Percentiles rank a stretch among this genome's conserved stretches.
Conservation (phyloP, 2,329 filamentous ascomycete species). For the Ophiostoma ulmi region DNA sequence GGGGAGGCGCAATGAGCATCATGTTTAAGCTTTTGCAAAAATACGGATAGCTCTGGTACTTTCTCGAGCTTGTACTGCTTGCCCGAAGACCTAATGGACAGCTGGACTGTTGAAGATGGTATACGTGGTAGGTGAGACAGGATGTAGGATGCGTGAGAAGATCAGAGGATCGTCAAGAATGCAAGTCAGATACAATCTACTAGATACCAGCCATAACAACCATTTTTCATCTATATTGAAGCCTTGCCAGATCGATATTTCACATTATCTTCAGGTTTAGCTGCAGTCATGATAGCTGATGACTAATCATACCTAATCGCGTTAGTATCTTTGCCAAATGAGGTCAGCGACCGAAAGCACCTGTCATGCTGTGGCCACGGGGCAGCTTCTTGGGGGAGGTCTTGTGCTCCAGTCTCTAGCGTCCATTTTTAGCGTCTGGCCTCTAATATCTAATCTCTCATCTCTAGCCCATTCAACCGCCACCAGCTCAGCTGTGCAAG, state of each 20-base stretch:
- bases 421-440: background rate
- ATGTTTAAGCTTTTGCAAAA: slow-evolving; percentile 70
- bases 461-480: slow-evolving; percentile 1
- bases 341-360: background rate
- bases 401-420: slow-evolving; percentile 1
- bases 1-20: slow-evolving; percentile 68
- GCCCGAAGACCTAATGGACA: background rate
- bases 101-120: background rate
- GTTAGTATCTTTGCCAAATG: background rate
- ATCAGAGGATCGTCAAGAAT: background rate
- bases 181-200: background rate
- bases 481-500: background rate
- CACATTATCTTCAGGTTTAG: no score
- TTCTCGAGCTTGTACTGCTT: background rate
- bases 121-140: background rate
- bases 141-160: background rate
- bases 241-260: no score
- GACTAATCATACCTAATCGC: slow-evolving; percentile 2
- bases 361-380: slow-evolving; percentile 13
- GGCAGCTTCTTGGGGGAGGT: slow-evolving; percentile 7
- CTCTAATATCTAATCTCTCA: background rate
- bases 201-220: background rate
- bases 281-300: background rate
- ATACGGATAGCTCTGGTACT: slow-evolving; percentile 47
- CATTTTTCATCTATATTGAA: no score